A percentile compares a stretch with the other conserved stretches of the same genome.
Evolutionary conservation across 805 yeast species (phyloP).

Genomic region (Kluyveromyces siamensis): DNA sequence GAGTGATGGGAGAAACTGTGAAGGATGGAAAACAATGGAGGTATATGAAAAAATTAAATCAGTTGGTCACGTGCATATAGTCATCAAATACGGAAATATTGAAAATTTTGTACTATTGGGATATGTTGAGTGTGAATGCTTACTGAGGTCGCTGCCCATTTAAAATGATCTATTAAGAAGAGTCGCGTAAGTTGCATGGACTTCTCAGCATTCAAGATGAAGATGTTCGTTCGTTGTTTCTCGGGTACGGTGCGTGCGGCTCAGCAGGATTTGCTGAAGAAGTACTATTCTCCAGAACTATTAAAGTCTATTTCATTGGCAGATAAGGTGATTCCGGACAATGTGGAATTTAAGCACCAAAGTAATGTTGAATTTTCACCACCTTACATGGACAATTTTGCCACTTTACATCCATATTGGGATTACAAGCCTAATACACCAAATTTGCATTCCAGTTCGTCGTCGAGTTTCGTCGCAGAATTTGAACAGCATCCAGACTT

Average conservation of each 20-base stretch:
- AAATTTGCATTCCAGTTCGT: constrained; percentile 12
- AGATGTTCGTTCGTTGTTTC: constrained; percentile 1
- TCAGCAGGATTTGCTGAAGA: constrained; percentile 35
- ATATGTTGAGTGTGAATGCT: too few relatives aligned
- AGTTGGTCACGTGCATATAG: too few relatives aligned
- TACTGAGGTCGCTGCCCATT: too few relatives aligned
- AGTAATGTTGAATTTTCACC: constrained; percentile 56
- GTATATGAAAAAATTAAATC: too few relatives aligned
- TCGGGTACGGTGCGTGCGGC: constrained; percentile 6
- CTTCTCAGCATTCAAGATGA: background rate
- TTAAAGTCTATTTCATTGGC: constrained; percentile 76
- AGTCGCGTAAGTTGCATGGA: background rate
- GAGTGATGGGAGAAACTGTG: too few relatives aligned
- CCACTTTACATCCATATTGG: constrained; percentile 66
- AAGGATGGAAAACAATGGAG: too few relatives aligned
- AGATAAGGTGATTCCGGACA: constrained; percentile 64
- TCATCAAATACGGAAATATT: too few relatives aligned
- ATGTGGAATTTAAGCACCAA: constrained; percentile 38
- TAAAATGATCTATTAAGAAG: too few relatives aligned
- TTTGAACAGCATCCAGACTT: constrained; percentile 41
- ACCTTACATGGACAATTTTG: constrained; percentile 58
- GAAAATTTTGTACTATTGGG: too few relatives aligned
- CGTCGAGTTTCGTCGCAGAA: constrained; percentile 27
- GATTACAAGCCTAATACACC: constrained; percentile 38
- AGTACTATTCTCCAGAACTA: constrained; percentile 76